phyloP scores from a whole-genome alignment of 768 basidiomycete genomes.

The Amanita polypyramis region DNA sequence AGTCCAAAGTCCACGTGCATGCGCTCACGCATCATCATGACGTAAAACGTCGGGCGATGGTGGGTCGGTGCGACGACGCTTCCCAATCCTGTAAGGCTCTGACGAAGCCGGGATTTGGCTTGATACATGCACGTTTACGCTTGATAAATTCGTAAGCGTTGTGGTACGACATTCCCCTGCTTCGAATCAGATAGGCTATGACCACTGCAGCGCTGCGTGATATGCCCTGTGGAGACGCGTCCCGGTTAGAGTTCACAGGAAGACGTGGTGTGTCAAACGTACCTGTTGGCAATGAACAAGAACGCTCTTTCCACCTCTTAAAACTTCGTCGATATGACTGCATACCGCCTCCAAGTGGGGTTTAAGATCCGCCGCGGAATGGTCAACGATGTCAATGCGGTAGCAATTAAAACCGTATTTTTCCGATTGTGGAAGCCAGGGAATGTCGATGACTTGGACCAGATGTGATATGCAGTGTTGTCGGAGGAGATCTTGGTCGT shows the following conservation, averaged over 20 bases:
- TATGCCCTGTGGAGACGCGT: slow-evolving; percentile 52
- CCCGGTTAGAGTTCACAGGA: neutral
- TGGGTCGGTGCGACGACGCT: neutral
- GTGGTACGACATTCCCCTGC: slow-evolving; percentile 65
- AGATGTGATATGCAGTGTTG: slow-evolving; percentile 39
- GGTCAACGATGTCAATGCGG: slow-evolving; percentile 60
- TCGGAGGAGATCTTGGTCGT: slow-evolving; percentile 43
- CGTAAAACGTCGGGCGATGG: neutral
- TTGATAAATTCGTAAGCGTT: slow-evolving; percentile 49
- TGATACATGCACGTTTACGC: slow-evolving; percentile 59
- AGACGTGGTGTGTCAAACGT: slow-evolving; percentile 12
- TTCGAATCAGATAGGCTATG: slow-evolving; percentile 73
- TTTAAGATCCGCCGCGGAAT: slow-evolving; percentile 46
- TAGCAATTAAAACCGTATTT: slow-evolving; percentile 43
- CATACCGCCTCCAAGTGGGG: slow-evolving; percentile 64
- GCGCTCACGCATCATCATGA: neutral
- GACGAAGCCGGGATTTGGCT: slow-evolving; percentile 74
- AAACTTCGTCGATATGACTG: slow-evolving; percentile 50
- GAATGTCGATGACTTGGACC: slow-evolving; percentile 53
- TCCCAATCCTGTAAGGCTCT: slow-evolving; percentile 52
- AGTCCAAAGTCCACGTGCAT: too few species aligned
- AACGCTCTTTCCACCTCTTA: slow-evolving; percentile 52
- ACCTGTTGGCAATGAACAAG: slow-evolving; percentile 83
- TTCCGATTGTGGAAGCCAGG: slow-evolving; percentile 44
- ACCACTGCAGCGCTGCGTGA: slow-evolving; percentile 71